Conservation (phyloP, 306 rosid species). For the Spatholobus suberectus region DNA sequence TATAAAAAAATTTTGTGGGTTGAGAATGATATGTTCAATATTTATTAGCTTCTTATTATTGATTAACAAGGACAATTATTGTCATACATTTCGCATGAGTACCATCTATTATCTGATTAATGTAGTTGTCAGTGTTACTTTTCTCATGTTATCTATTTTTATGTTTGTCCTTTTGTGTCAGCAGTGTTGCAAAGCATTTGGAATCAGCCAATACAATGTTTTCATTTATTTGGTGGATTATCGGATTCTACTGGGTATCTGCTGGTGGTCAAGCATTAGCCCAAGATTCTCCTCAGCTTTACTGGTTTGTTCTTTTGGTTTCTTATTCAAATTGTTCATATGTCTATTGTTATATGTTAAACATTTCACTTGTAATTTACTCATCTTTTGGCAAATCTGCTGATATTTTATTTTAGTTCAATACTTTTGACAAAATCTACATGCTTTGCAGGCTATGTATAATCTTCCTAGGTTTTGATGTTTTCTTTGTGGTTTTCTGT, state of each 20-base stretch:
- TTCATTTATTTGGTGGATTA: constrained; percentile 98
- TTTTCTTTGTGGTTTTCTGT: constrained; percentile 97
- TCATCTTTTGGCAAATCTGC: constrained; percentile 40
- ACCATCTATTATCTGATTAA: too few relatives aligned
- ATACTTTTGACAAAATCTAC: constrained; percentile 36
- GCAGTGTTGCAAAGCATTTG: constrained; percentile 83
- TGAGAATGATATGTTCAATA: not conserved
- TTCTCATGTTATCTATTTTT: not conserved
- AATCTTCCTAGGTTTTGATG: constrained; percentile 95
- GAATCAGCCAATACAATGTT: constrained; percentile 97
- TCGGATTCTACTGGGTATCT: constrained; percentile 98
- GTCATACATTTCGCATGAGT: not conserved
- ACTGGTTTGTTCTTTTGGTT: constrained; percentile 69
- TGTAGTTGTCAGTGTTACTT: too few relatives aligned
- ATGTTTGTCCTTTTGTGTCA: constrained; percentile 21
- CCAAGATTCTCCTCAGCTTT: constrained; percentile 77
- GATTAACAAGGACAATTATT: not conserved
- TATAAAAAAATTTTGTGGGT: too few relatives aligned
- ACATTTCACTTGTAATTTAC: not conserved
- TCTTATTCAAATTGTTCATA: constrained; percentile 31
- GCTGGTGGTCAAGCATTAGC: constrained; percentile 82
- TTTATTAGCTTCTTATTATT: not conserved
- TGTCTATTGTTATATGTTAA: not conserved
- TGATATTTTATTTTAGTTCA: constrained; percentile 33
- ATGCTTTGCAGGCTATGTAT: constrained; percentile 87